Base-by-base conservation (phyloP, 2,329 filamentous ascomycete genomes). In the Chrysoporthe cubensis region DNA sequence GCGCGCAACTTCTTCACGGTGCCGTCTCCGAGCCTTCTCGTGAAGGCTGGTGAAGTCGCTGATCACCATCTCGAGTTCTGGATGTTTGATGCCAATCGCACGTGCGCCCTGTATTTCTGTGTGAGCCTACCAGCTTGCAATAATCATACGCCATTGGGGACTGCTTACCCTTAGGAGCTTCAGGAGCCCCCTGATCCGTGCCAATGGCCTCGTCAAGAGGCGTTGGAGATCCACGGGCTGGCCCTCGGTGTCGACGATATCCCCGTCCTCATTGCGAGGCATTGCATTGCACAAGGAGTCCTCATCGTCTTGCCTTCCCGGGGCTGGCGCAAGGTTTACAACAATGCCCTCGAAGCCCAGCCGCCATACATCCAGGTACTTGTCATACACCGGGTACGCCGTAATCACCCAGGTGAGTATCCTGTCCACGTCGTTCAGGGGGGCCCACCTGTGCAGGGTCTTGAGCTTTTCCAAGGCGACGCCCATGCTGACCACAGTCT, bases 151-250 rank as follows among this genome's bases (percentile, higher is more conserved):
- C 7, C 5, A 44, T 21, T 37, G 14, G 11, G 11, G 40, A 21
- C 16, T n/a, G 32, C 75, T 72, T 80, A 89, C 91, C 82, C 91
- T 93, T 74, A 97, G 88, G 48, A 93, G 90, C 78, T 94, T 97
- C 56, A 90, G 84, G 70, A 99, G 87, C 78, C 94, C 92, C 78
- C 97, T 97, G 69, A 97, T 83, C 59, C 96, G 88, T 32, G 97
- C 89, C 54, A 99, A 80, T 0, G 96, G 96, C 65, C 95, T 85
- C 80, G 97, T 97, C 64, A 99, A 83, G 58, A 99, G 84, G 78
- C 96, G 96, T 8, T 94, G 94, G 60, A 99, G 96, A 76, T 98
- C 96, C 9, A 97, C 94, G 63, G 93, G 89, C 77, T 97, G 93
- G 14, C 95, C 96, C 71, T 95, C 86, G 44, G 88, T 87, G 72